These are phyloP conservation scores for Pyricularia pennisetigena DNA, from an alignment of 2,329 filamentous ascomycete genomes.

Conservation along the genomic window DNA sequence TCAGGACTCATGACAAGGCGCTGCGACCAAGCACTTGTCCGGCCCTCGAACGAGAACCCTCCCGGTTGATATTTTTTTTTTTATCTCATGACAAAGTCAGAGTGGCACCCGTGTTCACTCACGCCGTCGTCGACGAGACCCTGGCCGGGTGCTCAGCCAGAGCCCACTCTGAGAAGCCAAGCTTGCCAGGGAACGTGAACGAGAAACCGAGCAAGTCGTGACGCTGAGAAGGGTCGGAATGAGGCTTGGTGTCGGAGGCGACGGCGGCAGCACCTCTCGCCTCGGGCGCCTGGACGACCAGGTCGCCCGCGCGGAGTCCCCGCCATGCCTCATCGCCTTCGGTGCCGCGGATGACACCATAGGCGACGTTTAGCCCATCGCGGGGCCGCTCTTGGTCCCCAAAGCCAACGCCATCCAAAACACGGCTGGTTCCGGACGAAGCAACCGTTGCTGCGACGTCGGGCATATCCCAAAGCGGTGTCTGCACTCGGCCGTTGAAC, in stretches of 20 bases:
- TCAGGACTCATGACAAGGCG: too few relatives aligned
- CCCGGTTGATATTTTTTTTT: too few relatives aligned
- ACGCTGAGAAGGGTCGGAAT: not conserved
- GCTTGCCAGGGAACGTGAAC: not conserved
- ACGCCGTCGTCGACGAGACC: not conserved
- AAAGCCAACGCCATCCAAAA: not conserved
- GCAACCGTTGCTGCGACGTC: not conserved
- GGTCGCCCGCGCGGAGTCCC: not conserved
- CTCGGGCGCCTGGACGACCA: not conserved
- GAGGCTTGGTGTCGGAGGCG: not conserved
- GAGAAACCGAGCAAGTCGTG: not conserved
- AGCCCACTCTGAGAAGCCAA: not conserved
- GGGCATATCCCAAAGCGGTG: not conserved
- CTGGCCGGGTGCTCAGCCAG: not conserved
- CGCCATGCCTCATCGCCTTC: not conserved
- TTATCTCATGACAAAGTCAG: not conserved
- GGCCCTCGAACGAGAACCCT: not conserved
- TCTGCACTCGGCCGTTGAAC: not conserved
- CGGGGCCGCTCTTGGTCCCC: not conserved
- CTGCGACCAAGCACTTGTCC: not conserved
- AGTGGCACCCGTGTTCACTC: not conserved
- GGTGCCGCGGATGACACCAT: not conserved
- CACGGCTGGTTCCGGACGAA: not conserved
- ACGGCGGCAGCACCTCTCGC: not conserved
- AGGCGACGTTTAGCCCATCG: not conserved